phyloP scores from a whole-genome alignment of 306 rosid genomes.

The Vachellia pachyceras region DNA sequence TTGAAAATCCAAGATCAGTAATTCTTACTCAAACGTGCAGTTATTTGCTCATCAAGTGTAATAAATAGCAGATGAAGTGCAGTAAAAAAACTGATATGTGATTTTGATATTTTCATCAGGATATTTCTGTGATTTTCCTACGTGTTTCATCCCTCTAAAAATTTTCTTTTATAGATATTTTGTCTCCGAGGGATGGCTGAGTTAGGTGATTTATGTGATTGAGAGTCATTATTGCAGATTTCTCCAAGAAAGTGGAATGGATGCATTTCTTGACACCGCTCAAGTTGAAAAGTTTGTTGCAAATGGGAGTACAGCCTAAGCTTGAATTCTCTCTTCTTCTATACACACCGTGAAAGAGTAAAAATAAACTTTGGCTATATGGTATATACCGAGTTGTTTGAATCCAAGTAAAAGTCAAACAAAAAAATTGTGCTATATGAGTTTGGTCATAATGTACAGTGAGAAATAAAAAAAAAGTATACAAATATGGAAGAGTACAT shows the following conservation, averaged over 20 bases:
- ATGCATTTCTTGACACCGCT: constrained; percentile 46
- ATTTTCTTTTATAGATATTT: background rate
- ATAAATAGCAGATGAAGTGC: no score
- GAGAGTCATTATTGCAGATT: constrained; percentile 47
- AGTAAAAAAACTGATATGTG: no score
- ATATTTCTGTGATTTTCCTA: no score
- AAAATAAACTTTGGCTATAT: background rate
- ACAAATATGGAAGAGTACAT: background rate
- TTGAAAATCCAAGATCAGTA: no score
- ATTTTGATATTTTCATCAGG: no score
- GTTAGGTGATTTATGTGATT: background rate
- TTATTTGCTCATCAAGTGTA: no score
- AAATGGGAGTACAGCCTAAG: constrained; percentile 30
- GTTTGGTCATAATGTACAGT: background rate
- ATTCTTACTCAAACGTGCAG: no score
- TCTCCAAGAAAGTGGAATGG: constrained; percentile 50
- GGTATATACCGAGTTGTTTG: background rate
- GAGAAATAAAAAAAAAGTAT: background rate
- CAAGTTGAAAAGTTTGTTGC: constrained; percentile 46
- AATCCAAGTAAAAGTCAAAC: background rate
- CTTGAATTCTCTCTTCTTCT: background rate
- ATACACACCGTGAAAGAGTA: background rate
- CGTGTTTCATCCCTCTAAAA: no score
- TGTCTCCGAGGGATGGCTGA: background rate
- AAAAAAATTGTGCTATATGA: background rate